Conservation (phyloP, 2,329 filamentous ascomycete species). For the Trichoderma polysporum region DNA sequence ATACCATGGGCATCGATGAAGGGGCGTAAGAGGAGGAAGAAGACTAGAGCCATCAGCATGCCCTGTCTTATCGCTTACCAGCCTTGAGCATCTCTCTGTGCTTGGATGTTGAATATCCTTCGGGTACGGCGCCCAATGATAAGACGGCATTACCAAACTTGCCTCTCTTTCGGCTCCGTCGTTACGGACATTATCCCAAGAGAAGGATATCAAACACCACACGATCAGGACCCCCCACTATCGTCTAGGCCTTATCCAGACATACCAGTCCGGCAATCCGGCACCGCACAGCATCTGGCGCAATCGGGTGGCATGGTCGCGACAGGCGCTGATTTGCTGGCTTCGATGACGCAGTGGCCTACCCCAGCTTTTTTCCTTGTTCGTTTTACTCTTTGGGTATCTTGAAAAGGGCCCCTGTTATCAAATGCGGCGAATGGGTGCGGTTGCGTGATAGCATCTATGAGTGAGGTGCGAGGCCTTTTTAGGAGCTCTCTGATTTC, state of each 20-base stretch:
- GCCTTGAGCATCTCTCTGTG: background rate
- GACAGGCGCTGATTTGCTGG: slow-evolving; percentile 6
- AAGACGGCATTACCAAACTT: background rate
- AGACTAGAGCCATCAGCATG: background rate
- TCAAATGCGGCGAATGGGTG: background rate
- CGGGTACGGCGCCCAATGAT: background rate
- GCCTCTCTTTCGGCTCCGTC: background rate
- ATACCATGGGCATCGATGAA: background rate
- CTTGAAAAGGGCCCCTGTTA: background rate
- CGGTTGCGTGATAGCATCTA: slow-evolving; percentile 17
- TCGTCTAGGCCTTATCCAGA: background rate
- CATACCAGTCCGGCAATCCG: slow-evolving; percentile 1
- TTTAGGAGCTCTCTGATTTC: background rate
- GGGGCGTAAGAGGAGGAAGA: background rate
- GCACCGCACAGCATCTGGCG: slow-evolving; percentile 2
- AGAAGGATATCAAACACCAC: background rate
- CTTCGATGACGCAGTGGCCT: background rate
- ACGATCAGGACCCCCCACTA: background rate
- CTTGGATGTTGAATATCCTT: background rate
- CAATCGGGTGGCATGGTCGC: background rate
- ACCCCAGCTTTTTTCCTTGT: slow-evolving; percentile 14
- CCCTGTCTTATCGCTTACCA: background rate
- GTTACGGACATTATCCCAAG: background rate
- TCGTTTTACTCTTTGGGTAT: background rate
- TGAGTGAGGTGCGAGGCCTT: slow-evolving; percentile 9